Evolutionary conservation across 1,139 yeast species (phyloP), one percentile per base, ranked within the genome.

Genomic region (Blastobotrys capitulatus): DNA sequence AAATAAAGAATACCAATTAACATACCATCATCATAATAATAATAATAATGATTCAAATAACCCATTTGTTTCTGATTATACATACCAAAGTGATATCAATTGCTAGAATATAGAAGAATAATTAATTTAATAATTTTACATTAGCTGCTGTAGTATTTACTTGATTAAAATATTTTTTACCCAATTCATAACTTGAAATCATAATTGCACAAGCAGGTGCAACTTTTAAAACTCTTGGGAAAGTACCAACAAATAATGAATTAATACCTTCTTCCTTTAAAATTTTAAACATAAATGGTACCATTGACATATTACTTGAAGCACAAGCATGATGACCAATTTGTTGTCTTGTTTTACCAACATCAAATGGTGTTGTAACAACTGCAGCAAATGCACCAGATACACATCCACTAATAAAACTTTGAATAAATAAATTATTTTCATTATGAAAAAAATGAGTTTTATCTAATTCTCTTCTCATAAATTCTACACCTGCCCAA

Each of bases 131-230:
- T 29, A 29, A 29, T 29, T 29, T 20, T 36, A 36, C 38, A 40
- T 19, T 18, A 31, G 25, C n/a, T 25, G 6, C 26, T 5, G 4
- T 22, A 20, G 20, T 53, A 49, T 61, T 62, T 39, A 52, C 51
- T 38, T 55, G 54, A 10, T 56, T 54, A 49, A 65, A 65, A 79
- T 84, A 70, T 60, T 78, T 79, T 67, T 94, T 94, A 31, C 95
- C 87, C 47, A 90, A 73, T 65, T 92, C 98, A 66, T 92, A 92
- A 41, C 95, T 85, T 2, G 97, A 87, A 47, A 92, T 90, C 99
- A 92, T 94, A 36, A 92, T 92, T 2, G 98, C 98, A 76, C 98
- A 92, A 12, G 97, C 85, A 2, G 98, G 98, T 0, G 97, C 96
- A 38, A 92, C 86, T 63, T 92, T 92, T 65, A 90, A 71, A 9